These are phyloP conservation scores for Pogostemon cablin DNA, from an alignment of 257 asterid genomes.

Conservation along the genomic window DNA sequence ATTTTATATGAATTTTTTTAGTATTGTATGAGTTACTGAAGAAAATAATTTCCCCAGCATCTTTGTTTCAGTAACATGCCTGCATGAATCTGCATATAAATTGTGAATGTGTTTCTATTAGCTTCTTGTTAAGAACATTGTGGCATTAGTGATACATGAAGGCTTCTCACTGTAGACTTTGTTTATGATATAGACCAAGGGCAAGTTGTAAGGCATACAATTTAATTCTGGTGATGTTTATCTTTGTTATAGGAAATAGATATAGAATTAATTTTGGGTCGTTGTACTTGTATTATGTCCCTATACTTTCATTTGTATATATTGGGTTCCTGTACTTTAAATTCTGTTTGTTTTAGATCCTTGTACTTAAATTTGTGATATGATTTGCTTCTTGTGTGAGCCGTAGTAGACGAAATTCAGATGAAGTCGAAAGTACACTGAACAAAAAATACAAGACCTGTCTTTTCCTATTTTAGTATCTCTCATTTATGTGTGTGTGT, in stretches of 20 bases:
- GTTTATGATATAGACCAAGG: conserved; percentile 13
- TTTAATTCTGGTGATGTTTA: conserved; percentile 2
- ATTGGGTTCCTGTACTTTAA: not conserved
- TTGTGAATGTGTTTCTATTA: conserved; percentile 7
- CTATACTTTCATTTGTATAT: not conserved
- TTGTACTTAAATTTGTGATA: not conserved
- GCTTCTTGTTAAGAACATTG: conserved; percentile 21
- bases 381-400: not conserved
- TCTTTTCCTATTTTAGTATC: too few relatives aligned
- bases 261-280: not conserved
- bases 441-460: too few relatives aligned
- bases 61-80: conserved; percentile 7
- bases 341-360: not conserved
- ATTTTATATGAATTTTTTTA: not conserved
- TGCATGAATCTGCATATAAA: conserved; percentile 16
- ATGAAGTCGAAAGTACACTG: not conserved
- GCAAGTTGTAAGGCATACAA: not conserved
- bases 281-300: not conserved
- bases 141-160: conserved; percentile 1
- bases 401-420: not conserved
- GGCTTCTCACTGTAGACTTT: conserved; percentile 9
- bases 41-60: too few relatives aligned
- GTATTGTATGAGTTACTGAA: not conserved
- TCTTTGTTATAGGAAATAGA: not conserved
- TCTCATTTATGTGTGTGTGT: too few relatives aligned